Conservation (phyloP, 805 yeast genomes). For the Nadsonia fulvescens region DNA sequence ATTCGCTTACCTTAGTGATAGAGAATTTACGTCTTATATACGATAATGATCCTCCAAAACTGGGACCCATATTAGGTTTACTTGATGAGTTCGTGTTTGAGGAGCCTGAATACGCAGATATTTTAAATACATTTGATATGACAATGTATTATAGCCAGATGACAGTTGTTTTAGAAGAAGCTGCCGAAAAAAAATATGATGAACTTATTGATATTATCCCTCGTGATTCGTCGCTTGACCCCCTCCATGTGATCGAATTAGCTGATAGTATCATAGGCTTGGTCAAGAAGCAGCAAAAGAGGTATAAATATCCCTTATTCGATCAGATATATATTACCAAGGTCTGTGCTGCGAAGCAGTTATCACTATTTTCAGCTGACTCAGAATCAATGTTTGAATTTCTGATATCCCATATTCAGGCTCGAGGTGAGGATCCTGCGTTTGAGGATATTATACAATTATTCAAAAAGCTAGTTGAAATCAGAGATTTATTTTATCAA, state of each 20-base stretch:
- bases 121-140: slow-evolving; percentile 2
- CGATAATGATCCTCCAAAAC: slow-evolving; percentile 32
- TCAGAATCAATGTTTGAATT: slow-evolving; percentile 18
- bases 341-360: slow-evolving; percentile 16
- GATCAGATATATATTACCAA: slow-evolving; percentile 35
- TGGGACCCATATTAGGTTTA: slow-evolving; percentile 33
- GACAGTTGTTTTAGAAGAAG: slow-evolving; percentile 16
- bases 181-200: slow-evolving; percentile 28
- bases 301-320: slow-evolving; percentile 43
- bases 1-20: slow-evolving; percentile 11
- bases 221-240: slow-evolving; percentile 32
- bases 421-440: slow-evolving; percentile 15
- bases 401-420: slow-evolving; percentile 12
- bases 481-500: slow-evolving; percentile 33
- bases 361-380: slow-evolving; percentile 17
- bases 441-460: slow-evolving; percentile 41
- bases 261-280: slow-evolving; percentile 34
- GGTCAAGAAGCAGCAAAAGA: slow-evolving; percentile 34
- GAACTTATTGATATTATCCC: slow-evolving; percentile 34
- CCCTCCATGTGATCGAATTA: slow-evolving; percentile 37
- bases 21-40: slow-evolving; percentile 3
- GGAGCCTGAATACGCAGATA: slow-evolving; percentile 16
- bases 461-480: slow-evolving; percentile 33
- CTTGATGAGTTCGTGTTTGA: slow-evolving; percentile 32
- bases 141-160: slow-evolving; percentile 1